Conservation (phyloP, 352 stramenopile species). For the Globisporangium recalcitrans region DNA sequence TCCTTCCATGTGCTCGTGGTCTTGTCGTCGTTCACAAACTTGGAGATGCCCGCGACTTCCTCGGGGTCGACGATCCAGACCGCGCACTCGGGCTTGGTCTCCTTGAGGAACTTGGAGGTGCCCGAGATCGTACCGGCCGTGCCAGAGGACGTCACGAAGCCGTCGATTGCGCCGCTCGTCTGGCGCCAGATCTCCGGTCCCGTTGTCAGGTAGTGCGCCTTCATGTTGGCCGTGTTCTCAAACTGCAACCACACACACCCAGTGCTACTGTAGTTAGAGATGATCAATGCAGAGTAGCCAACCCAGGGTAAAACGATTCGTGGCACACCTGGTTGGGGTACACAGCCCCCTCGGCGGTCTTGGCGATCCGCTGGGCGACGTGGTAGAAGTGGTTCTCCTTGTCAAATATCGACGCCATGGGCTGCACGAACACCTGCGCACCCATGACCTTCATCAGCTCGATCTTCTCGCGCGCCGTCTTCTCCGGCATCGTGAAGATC, state of each 20-base stretch:
- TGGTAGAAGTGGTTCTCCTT: conserved; percentile 76
- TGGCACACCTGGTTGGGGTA: conserved; percentile 46
- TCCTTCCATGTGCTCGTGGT: conserved; percentile 71
- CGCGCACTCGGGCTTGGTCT: conserved; percentile 48
- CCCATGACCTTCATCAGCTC: conserved; percentile 79
- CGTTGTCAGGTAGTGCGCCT: conserved; percentile 68
- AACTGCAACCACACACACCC: conserved; percentile 32
- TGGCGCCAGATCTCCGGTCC: conserved; percentile 89
- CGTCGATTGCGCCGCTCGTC: conserved; percentile 85
- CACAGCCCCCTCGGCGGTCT: conserved; percentile 29
- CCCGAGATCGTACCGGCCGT: conserved; percentile 93
- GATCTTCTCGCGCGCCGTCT: conserved; percentile 68
- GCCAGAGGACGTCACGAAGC: conserved; percentile 85
- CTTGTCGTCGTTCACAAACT: conserved; percentile 67
- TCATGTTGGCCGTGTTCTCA: conserved; percentile 70
- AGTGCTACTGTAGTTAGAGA: background rate
- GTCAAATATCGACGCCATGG: conserved; percentile 58
- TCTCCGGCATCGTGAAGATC: conserved; percentile 69
- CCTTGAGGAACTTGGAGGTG: conserved; percentile 91
- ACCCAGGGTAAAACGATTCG: background rate
- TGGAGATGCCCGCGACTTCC: conserved; percentile 82
- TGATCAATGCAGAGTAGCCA: too few relatives aligned
- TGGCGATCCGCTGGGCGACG: conserved; percentile 47
- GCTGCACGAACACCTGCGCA: conserved; percentile 56
- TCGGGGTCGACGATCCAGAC: conserved; percentile 78